Percentiles rank a stretch among this genome's conserved stretches.
phyloP scores from a whole-genome alignment of 1,284 basidiomycete species.

The Cronartium quercuum region DNA sequence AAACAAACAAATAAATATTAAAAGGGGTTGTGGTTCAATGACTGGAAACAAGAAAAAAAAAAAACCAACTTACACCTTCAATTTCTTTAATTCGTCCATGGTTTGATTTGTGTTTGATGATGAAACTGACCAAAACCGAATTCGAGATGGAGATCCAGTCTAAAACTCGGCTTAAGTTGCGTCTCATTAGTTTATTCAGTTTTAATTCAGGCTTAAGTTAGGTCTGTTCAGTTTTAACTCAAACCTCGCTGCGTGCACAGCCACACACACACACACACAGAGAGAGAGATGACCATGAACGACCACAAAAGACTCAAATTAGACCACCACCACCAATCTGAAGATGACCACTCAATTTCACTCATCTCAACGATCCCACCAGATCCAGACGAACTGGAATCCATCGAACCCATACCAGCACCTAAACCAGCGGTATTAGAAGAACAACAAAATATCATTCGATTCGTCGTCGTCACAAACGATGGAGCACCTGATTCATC shows the following conservation, averaged over 20 bases:
- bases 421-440: constrained; percentile 66
- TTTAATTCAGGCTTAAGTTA: too few species aligned
- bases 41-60: background rate
- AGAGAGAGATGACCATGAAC: too few species aligned
- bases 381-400: constrained; percentile 4
- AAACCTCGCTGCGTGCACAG: too few species aligned
- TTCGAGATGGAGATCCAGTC: too few species aligned
- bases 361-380: too few species aligned
- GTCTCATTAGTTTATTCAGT: too few species aligned
- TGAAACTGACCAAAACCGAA: too few species aligned
- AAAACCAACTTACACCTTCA: constrained; percentile 28
- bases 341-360: too few species aligned
- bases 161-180: too few species aligned
- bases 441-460: constrained; percentile 74
- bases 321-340: too few species aligned
- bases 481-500: constrained; percentile 62
- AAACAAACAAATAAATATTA: background rate
- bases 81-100: constrained; percentile 23
- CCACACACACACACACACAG: too few species aligned
- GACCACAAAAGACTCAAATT: background rate
- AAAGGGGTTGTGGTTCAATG: background rate
- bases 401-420: constrained; percentile 31
- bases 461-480: constrained; percentile 78
- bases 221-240: too few species aligned
- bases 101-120: background rate